Evolutionary conservation across 2,329 filamentous ascomycete genomes (phyloP), one percentile per base, ranked within the genome.

Genomic region (Exophiala sp.): DNA sequence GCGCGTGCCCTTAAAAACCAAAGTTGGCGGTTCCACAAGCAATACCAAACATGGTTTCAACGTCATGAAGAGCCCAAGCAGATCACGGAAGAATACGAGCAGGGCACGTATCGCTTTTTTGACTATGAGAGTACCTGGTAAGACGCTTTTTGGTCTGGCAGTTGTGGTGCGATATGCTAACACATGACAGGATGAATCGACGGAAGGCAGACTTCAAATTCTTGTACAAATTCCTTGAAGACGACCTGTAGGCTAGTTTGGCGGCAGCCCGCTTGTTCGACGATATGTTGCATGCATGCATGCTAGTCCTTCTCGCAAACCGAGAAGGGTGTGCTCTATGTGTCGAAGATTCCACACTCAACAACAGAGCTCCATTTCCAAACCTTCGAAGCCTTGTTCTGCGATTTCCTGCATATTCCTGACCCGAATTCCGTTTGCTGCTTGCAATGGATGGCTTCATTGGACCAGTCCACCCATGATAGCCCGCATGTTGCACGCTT

Each of bases 31-130:
- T 98, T 98, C 68, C 93, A 98, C 73, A 98, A 98, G 75, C 93
- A 97, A 69, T 98, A 98, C 66, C 93, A 95, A 69, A 98, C 93
- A 1, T 98, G 93, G 93, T 98, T 98, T 65, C 93, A 98, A 70
- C 80, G 93, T 44, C 93, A 98, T 60, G 93, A 98, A 66, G 93
- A 98, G 73, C 93, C 93, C 14, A 98, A 98, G 76, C 90, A 83
- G 62, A 98, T 98, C 64, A 97, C 93, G 0, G 93, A 98, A 69
- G 93, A 98, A 71, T 97, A 88, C 65, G 93, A 98, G 72, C 93
- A 98, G 71, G 93, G 93, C 56, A 98, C 93, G 19, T 98, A 98
- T 74, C 84, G 93, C 43, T 98, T 98, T 76, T 98, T 98, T 69
- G 93, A 98, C 71, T 98, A 98, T 66, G 93, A 98, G 72, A 95